Evolutionary conservation across 192 early-diverging fungal species (phyloP), one percentile per base, ranked within the genome.

Genomic region (Chytriomyces sp.): DNA sequence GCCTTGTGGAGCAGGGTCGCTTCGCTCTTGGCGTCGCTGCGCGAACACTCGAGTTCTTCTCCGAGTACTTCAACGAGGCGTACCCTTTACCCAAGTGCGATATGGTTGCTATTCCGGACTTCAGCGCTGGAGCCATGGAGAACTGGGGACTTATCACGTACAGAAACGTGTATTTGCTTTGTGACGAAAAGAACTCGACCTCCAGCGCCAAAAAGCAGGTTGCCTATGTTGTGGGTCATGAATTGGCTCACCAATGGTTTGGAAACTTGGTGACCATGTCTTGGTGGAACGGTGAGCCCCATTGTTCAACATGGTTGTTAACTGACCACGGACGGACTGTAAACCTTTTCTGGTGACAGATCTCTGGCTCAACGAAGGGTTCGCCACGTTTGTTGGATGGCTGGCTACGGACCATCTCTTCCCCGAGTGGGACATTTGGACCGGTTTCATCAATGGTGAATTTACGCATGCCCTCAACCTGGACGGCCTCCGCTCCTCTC

Each of bases 391-490:
- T 89, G 93, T 94, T 26, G 95, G 94, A 32, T 91, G 88, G 76
- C 75, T 96, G 59, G 94, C 93, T 26, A 90, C 91, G 12, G 93
- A 93, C 79, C 78, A 94, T 62, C 79, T 95, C 60, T 97, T 93
- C 85, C 96, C 96, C 30, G 94, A 95, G 52, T 96, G 94, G 93
- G 88, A 95, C 75, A 83, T 94, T 32, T 98, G 93, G 92, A 95
- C 93, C 17, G 78, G 85, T 10, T 98, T 96, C 77, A 85, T 95
- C 33, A 85, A 81, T 32, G 88, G 89, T 53, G 92, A 93, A 59
- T 89, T 93, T 77, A 84, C 89, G 44, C 77, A 84, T 64, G 96
- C 89, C 22, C 82, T 96, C 32, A 76, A 75, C 3, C 78, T 98
- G 14, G 96, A 98, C 75, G 82, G 89, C 5, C 84, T 97, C 38